phyloP scores from a whole-genome alignment of 805 yeast species.

The Nematodospora valgi region DNA sequence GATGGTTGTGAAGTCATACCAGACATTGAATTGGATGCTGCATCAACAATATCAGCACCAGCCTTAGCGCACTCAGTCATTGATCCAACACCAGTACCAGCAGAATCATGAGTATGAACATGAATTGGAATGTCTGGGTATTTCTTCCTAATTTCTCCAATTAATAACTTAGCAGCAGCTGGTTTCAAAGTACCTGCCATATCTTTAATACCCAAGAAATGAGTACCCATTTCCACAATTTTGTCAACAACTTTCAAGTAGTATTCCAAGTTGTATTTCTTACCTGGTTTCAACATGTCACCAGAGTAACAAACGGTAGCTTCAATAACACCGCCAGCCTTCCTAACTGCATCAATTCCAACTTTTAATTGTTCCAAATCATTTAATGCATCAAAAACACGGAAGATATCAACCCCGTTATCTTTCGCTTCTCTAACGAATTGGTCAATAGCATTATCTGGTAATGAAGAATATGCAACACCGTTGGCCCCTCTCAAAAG shows the following conservation, averaged over 20 bases:
- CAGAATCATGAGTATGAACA: constrained; percentile 98
- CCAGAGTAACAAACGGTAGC: constrained; percentile 99
- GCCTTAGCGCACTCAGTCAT: constrained; percentile 93
- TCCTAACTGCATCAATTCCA: constrained; percentile 96
- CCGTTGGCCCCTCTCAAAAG: constrained; percentile 99
- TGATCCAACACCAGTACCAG: constrained; percentile 98
- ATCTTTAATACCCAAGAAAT: constrained; percentile 94
- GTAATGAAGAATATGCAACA: constrained; percentile 95
- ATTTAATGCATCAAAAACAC: constrained; percentile 96
- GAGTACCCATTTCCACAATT: constrained; percentile 92
- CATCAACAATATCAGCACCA: constrained; percentile 98
- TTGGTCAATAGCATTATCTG: constrained; percentile 98
- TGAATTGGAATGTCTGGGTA: constrained; percentile 96
- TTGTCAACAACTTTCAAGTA: constrained; percentile 78
- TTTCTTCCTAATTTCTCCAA: constrained; percentile 76
- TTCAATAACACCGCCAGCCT: constrained; percentile 98
- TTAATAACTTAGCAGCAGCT: constrained; percentile 78
- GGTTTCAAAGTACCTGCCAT: constrained; percentile 99
- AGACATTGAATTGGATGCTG: constrained; percentile 95
- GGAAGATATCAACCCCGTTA: constrained; percentile 93
- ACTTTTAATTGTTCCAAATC: constrained; percentile 95
- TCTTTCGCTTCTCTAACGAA: constrained; percentile 93
- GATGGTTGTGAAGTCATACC: constrained; percentile 99
- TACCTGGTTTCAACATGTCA: constrained; percentile 94
- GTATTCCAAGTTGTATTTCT: constrained; percentile 92